Base-by-base conservation (phyloP, 257 asterid species). In the Nicotiana benthamiana region DNA sequence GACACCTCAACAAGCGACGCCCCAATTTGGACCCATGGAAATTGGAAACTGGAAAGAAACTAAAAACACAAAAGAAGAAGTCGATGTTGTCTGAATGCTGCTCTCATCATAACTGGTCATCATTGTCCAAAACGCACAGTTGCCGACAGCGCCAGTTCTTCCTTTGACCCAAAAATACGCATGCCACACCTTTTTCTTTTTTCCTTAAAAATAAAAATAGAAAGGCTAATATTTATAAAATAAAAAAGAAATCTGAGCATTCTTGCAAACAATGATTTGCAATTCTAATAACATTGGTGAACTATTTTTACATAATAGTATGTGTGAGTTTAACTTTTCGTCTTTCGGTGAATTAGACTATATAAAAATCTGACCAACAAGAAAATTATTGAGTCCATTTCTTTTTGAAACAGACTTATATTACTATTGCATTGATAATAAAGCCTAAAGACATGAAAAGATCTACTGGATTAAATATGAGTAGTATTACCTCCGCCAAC, bases 1-100 rank as follows among this genome's bases (percentile, higher is more conserved):
- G 79, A 74, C 79, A 74, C 61, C 30, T 48, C 79, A 74, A 52
- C 72, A 17, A 86, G 66, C 52, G 57, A 15, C 12, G 36, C 46
- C 30, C 59, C 10, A 62, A 26, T 3, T 15, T 79, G 80, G 77
- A n/a, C 80, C 80, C 28, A 54, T 81, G 9, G 5, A 74, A 46
- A 74, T 22, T 81, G 11, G 5, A 74, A 46, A 74, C 15, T 81
- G 11, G 5, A 74, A 46, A 74, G 43, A 20, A 62, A 52, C 15
- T 52, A 72, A 9, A 12, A 56, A 2, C 52, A 70, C 34, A 60
- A 26, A 72, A 75, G 15, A 16, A 9, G n/a, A 5, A 8, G 46
- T 8, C 10, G 12, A 34, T 54, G 3, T 36, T 63, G 51, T 24
- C 36, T 40, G 3, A 60, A 22, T 57, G 59, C 62, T 22, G 52